Evolutionary conservation across 192 early-diverging fungal species (phyloP).

Genomic region (Gryganskiella cystojenkinii): DNA sequence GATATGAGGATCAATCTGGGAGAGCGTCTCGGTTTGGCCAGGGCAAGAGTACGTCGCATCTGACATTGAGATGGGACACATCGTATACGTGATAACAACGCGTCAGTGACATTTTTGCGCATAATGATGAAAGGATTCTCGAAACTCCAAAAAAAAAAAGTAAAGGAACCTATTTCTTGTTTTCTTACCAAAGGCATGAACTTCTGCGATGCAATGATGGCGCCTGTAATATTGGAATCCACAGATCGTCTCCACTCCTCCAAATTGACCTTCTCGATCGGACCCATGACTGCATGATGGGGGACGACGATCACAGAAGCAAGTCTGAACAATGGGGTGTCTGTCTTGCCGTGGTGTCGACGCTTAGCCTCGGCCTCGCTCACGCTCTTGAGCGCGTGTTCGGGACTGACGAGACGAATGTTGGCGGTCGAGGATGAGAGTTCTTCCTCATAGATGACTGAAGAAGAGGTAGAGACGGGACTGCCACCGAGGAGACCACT

Average conservation of each 20-base stretch:
- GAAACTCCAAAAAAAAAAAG: too few species aligned
- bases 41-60: constrained; percentile 36
- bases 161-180: not conserved
- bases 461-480: not conserved
- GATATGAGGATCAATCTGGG: constrained; percentile 37
- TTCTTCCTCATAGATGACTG: constrained; percentile 32
- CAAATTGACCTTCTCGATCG: constrained; percentile 39
- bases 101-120: too few species aligned
- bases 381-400: constrained; percentile 19
- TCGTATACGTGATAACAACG: too few species aligned
- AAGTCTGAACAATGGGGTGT: constrained; percentile 21
- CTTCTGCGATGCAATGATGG: constrained; percentile 39
- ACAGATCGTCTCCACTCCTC: constrained; percentile 29
- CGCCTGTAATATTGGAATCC: constrained; percentile 34
- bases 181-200: constrained; percentile 36
- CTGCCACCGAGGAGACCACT: constrained; percentile 16
- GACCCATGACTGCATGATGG: constrained; percentile 1
- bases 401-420: constrained; percentile 24
- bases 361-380: constrained; percentile 27
- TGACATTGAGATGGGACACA: not conserved
- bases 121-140: too few species aligned
- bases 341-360: constrained; percentile 24
- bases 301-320: constrained; percentile 44
- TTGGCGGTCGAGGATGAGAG: constrained; percentile 32
- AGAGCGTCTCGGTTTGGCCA: constrained; percentile 35